phyloP scores from a whole-genome alignment of 2,329 filamentous ascomycete species.

The Coniochaeta pulveracea region DNA sequence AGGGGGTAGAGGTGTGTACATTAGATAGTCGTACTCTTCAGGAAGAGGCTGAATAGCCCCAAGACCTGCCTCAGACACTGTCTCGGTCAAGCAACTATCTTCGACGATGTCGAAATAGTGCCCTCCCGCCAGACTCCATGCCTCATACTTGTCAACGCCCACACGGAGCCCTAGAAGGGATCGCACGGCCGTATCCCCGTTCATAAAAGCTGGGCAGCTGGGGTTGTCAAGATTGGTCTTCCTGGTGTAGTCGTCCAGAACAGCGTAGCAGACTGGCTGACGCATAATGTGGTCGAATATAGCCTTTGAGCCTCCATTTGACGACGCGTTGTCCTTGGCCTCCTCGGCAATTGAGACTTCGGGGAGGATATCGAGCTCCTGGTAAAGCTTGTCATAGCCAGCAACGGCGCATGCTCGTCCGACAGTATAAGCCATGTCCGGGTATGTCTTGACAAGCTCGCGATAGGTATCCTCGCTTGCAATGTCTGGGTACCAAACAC shows the following conservation, averaged over 20 bases:
- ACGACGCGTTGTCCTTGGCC: slow-evolving; percentile 4
- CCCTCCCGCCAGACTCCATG: neutral
- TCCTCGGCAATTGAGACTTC: slow-evolving; percentile 8
- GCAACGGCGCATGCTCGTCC: slow-evolving; percentile 26
- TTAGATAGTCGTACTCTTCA: neutral
- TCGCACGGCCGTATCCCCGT: slow-evolving; percentile 21
- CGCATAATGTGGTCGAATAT: slow-evolving; percentile 21
- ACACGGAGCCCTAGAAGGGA: slow-evolving; percentile 2
- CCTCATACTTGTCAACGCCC: neutral
- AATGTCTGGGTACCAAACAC: slow-evolving; percentile 8
- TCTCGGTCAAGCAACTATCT: neutral
- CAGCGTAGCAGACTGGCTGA: slow-evolving; percentile 13
- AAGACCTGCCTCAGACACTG: neutral
- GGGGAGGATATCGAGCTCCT: slow-evolving; percentile 7
- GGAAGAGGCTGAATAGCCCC: slow-evolving; percentile 2
- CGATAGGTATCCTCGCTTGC: slow-evolving; percentile 21
- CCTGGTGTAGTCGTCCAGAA: slow-evolving; percentile 24
- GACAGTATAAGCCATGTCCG: slow-evolving; percentile 21
- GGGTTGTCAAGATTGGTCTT: slow-evolving; percentile 9
- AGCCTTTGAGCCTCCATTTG: slow-evolving; percentile 7
- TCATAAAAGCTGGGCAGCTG: slow-evolving; percentile 11
- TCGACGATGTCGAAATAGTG: slow-evolving; percentile 1
- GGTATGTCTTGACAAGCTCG: slow-evolving; percentile 17
- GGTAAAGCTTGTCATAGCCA: slow-evolving; percentile 22
- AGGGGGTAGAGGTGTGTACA: slow-evolving; percentile 20